These are phyloP conservation scores for Talaromyces trachyspermus DNA, from an alignment of 495 filamentous ascomycete species.

Conservation along the genomic window DNA sequence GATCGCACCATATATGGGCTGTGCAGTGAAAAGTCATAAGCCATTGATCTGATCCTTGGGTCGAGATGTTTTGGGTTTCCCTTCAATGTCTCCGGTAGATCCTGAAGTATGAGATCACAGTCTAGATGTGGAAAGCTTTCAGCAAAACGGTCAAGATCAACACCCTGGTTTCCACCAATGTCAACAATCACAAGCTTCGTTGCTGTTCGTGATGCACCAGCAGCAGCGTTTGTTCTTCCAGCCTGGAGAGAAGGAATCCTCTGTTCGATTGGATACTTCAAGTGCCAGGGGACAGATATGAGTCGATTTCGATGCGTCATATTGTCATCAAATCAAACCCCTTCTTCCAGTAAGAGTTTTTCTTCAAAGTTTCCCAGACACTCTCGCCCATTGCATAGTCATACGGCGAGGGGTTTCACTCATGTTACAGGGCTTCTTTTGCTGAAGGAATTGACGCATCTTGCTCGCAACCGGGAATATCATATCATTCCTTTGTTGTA, in stretches of 20 bases:
- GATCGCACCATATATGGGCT: conserved; percentile 35
- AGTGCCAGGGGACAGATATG: background rate
- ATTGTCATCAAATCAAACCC: background rate
- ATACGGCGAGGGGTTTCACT: background rate
- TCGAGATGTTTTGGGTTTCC: conserved; percentile 12
- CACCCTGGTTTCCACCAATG: background rate
- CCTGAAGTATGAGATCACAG: conserved; percentile 29
- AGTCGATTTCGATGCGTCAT: background rate
- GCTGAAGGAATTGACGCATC: background rate
- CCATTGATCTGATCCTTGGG: conserved; percentile 21
- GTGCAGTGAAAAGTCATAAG: conserved; percentile 35
- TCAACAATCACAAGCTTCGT: background rate
- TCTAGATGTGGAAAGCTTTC: background rate
- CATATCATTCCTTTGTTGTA: conserved; percentile 1
- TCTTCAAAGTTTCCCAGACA: background rate
- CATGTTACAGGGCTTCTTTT: conserved; percentile 1
- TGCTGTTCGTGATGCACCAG: background rate
- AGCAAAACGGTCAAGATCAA: background rate
- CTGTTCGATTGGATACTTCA: background rate
- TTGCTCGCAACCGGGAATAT: background rate
- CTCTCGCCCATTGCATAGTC: conserved; percentile 1
- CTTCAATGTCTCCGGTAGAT: conserved; percentile 27
- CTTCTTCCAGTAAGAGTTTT: background rate
- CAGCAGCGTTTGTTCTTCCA: no score
- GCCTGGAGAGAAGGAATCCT: background rate